Conservation (phyloP, 202 grass and related monocot species). For the Panicum virgatum region DNA sequence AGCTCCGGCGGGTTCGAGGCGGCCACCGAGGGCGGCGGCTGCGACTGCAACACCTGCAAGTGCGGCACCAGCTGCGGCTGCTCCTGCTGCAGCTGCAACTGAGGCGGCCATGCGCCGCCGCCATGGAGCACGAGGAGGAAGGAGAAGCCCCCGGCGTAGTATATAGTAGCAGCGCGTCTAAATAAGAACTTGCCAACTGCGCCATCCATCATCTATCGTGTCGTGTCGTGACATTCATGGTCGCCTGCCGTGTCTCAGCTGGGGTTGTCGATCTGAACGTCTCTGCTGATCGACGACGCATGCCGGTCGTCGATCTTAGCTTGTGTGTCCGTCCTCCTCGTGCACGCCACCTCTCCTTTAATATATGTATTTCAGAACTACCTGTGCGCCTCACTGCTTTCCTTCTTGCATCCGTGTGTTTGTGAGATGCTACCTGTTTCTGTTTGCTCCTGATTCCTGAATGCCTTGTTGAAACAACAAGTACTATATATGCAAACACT, state of each 20-base stretch:
- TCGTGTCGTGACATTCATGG: not conserved
- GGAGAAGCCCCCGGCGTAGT: not conserved
- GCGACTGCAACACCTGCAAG: conserved; percentile 63
- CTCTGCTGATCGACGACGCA: not conserved
- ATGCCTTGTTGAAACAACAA: not conserved
- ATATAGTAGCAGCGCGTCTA: not conserved
- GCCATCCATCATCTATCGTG: no score
- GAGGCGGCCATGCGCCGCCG: conserved; percentile 13
- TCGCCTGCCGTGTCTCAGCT: not conserved
- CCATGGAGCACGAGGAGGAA: conserved; percentile 1
- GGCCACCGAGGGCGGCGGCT: conserved; percentile 56
- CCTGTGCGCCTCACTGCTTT: not conserved
- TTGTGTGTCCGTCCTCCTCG: conserved; percentile 16
- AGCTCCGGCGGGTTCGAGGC: conserved; percentile 39
- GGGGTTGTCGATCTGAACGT: not conserved
- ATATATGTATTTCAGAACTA: conserved; percentile 25
- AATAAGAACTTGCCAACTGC: conserved; percentile 31
- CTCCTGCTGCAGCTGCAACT: conserved; percentile 68
- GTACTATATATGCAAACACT: not conserved
- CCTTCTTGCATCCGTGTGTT: not conserved
- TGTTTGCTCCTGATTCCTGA: not conserved
- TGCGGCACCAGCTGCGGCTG: conserved; percentile 72
- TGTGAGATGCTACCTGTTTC: not conserved
- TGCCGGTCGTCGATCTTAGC: not conserved
- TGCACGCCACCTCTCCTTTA: conserved; percentile 30